Conservation (phyloP, 1,284 basidiomycete species). For the Leccinum ponderosum region DNA sequence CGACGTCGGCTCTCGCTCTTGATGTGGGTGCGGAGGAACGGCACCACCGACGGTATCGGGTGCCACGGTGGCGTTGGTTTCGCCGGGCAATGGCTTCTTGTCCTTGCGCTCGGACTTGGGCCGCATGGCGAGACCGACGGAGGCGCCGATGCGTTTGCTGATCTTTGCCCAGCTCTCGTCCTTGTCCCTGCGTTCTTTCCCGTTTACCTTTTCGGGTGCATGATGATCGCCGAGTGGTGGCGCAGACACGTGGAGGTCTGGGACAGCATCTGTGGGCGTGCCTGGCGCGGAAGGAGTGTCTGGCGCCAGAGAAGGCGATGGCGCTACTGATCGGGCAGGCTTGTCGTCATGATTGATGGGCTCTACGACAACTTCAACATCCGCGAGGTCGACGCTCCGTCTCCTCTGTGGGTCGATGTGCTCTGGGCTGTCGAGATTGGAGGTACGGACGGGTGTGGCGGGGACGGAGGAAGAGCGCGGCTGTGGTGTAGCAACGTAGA, state of each 20-base stretch:
- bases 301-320: not conserved
- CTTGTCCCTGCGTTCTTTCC: conserved; percentile 39
- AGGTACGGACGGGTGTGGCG: conserved; percentile 40
- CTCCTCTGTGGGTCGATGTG: conserved; percentile 31
- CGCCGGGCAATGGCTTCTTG: conserved; percentile 13
- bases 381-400: conserved; percentile 45
- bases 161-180: conserved; percentile 58
- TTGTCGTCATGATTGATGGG: conserved; percentile 1
- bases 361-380: conserved; percentile 23
- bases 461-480: conserved; percentile 56
- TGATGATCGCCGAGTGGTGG: conserved; percentile 15
- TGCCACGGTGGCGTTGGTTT: conserved; percentile 6
- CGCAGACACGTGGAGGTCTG: conserved; percentile 3
- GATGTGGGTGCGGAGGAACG: not conserved
- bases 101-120: conserved; percentile 32
- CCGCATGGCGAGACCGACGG: conserved; percentile 42
- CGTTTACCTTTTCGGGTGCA: conserved; percentile 23
- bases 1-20: conserved; percentile 24
- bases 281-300: conserved; percentile 9
- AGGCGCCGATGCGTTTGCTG: conserved; percentile 59
- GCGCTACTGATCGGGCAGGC: conserved; percentile 7
- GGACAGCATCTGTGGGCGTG: conserved; percentile 13
- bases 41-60: conserved; percentile 6
- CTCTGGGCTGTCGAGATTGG: conserved; percentile 28
- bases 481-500: conserved; percentile 26